Evolutionary conservation across 257 asterid species (phyloP), one percentile per base, ranked within the genome.

Genomic region (Perilla frutescens): DNA sequence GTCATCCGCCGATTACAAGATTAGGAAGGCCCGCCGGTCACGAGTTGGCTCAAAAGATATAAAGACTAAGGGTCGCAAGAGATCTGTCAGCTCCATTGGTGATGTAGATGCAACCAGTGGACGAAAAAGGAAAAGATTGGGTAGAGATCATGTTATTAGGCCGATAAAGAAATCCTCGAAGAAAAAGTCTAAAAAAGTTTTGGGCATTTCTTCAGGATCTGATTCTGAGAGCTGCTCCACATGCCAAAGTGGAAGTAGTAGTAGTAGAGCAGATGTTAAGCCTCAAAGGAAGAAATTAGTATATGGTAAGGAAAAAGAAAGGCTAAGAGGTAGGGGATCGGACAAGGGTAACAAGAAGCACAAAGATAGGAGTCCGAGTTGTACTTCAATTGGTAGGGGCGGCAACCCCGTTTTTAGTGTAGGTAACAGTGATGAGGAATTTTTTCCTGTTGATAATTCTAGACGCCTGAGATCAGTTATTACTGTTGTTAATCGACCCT

Each of bases 401-500:
- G 69, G 68, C 10, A 78, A 81, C 55, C 85, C 73, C n/a, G 55
- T 66, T 69, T 11, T 57, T 43, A 57, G 81, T 76, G 83, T 64
- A 51, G 73, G 78, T 78, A 72, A 29, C 50, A 68, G 62, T 59
- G 87, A 62, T 32, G 81, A 66, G 85, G 81, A 53, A 62, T 68
- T 75, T n/a, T 62, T 47, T 32, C 76, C 68, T 71, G 83, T 77
- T 58, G 63, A 77, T 78, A 81, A 78, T 51, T 73, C 90, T 53
- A 81, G 84, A 79, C 96, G 95, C 62, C 77, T 94, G 79, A 90
- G 68, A 83, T 94, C 98, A 26, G 90, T 91, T 77, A 91, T 94
- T 65, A 56, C 76, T 61, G 47, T 90, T 77, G 85, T 76, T 55
- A 65, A 76, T 79, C 87, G 56, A 68, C 45, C 80, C 53, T 40